These are phyloP conservation scores for Aspergillus sp. DNA, from an alignment of 2,329 filamentous ascomycete genomes.

Conservation along the genomic window DNA sequence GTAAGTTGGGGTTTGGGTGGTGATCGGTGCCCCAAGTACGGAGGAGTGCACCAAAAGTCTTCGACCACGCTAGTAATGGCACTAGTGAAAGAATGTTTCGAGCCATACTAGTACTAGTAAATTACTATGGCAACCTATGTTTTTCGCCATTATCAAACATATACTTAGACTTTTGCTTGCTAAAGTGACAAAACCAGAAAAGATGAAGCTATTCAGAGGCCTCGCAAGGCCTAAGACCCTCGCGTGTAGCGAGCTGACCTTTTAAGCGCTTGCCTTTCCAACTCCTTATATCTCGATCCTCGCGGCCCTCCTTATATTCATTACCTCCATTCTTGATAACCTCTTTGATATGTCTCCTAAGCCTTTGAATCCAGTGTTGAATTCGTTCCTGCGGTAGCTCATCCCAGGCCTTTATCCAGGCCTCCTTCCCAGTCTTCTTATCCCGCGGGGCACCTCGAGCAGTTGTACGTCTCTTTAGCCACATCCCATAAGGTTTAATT, in stretches of 20 bases:
- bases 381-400: background rate
- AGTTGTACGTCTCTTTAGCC: background rate
- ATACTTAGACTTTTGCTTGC: no score
- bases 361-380: conserved; percentile 1
- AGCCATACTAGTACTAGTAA: background rate
- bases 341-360: background rate
- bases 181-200: no score
- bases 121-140: background rate
- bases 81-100: background rate
- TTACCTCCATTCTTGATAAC: background rate
- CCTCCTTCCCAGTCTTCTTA: conserved; percentile 5
- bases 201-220: conserved; percentile 8
- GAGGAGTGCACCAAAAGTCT: no score
- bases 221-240: background rate
- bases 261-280: background rate
- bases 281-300: background rate
- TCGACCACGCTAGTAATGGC: background rate
- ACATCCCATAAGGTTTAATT: conserved; percentile 4
- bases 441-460: background rate
- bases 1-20: no score
- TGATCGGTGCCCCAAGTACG: no score
- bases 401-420: background rate
- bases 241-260: background rate
- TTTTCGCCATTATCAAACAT: background rate
- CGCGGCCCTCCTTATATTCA: background rate